These are phyloP conservation scores for Ganoderma boninense DNA, from an alignment of 1,284 basidiomycete genomes.

Conservation along the genomic window DNA sequence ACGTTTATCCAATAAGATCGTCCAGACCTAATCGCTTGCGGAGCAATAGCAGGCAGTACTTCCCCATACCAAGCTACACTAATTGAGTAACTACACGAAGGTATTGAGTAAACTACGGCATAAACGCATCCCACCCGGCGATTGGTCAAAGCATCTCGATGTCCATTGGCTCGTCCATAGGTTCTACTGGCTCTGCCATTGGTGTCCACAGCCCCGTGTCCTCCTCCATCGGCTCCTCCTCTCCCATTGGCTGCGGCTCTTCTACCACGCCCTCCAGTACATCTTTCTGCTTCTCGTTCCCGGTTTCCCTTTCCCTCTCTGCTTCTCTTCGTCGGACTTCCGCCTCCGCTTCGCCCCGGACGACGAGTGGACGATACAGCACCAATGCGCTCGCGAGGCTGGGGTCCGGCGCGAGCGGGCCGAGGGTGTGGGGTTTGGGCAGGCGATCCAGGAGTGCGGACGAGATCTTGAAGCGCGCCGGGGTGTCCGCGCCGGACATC, in stretches of 20 bases:
- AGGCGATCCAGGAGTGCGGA: constrained; percentile 54
- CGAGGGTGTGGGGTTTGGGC: constrained; percentile 21
- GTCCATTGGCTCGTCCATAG: constrained; percentile 65
- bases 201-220: constrained; percentile 26
- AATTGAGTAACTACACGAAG: not conserved
- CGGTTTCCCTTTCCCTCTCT: constrained; percentile 6
- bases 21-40: not conserved
- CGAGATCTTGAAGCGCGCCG: constrained; percentile 48
- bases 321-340: constrained; percentile 14
- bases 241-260: constrained; percentile 17
- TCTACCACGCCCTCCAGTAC: not conserved
- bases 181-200: constrained; percentile 23
- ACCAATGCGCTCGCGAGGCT: constrained; percentile 61
- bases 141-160: constrained; percentile 48
- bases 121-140: not conserved
- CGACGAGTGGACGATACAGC: constrained; percentile 57
- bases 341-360: constrained; percentile 34
- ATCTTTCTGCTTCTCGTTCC: constrained; percentile 16
- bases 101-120: not conserved
- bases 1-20: constrained; percentile 2
- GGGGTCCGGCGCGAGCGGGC: constrained; percentile 27
- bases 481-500: not conserved
- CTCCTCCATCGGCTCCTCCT: constrained; percentile 28
- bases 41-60: not conserved
- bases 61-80: not conserved